Conservation (phyloP, 768 basidiomycete species). For the Gymnopilus dilepis region DNA sequence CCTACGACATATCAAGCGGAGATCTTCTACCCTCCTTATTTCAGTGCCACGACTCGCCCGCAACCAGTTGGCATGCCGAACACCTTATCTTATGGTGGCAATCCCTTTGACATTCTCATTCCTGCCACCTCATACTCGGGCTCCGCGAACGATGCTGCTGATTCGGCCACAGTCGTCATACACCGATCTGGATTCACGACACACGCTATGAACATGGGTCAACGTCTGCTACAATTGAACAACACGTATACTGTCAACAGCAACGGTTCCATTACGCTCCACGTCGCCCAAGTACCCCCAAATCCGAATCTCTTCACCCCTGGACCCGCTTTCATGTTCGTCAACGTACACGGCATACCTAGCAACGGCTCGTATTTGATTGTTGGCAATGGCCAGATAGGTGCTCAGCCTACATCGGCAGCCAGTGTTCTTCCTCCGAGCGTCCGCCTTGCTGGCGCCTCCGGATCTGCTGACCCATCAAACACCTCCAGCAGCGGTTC, state of each 20-base stretch:
- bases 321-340: conserved; percentile 84
- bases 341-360: conserved; percentile 85
- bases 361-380: conserved; percentile 78
- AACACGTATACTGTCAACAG: conserved; percentile 81
- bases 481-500: conserved; percentile 17
- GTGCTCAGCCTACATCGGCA: conserved; percentile 59
- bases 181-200: conserved; percentile 85
- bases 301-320: conserved; percentile 89
- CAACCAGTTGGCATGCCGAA: conserved; percentile 69
- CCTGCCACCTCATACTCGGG: conserved; percentile 71
- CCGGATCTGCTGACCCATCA: conserved; percentile 18
- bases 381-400: conserved; percentile 80
- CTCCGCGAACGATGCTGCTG: conserved; percentile 70
- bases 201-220: conserved; percentile 89
- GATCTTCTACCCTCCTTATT: conserved; percentile 93
- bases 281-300: conserved; percentile 83
- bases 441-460: conserved; percentile 42
- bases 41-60: conserved; percentile 71
- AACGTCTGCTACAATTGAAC: conserved; percentile 81
- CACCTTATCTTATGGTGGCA: conserved; percentile 83
- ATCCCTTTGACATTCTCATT: conserved; percentile 76
- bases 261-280: conserved; percentile 77
- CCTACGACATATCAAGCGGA: conserved; percentile 86
- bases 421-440: conserved; percentile 55
- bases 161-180: conserved; percentile 76